Base-by-base conservation (phyloP, 2,329 filamentous ascomycete genomes). In the Hypoxylon sp. region DNA sequence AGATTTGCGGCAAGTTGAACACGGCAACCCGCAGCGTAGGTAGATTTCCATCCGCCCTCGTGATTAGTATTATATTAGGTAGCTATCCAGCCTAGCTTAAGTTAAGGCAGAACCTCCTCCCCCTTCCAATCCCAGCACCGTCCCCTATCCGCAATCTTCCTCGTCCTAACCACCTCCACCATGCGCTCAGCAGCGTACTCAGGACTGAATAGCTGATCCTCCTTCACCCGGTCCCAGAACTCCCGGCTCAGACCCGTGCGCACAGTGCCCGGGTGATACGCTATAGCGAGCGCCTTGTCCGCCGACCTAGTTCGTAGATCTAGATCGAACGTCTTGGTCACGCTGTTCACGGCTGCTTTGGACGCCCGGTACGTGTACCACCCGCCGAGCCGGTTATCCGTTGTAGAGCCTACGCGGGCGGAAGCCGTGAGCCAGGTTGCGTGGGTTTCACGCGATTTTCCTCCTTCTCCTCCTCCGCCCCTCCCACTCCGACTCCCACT, bases 351-450 rank as follows among this genome's bases (percentile, higher is more conserved):
- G 1, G 86, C 92, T 0, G 92, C 88, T 79, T 96, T 97, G 59
- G 88, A 91, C 6, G 91, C 88, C 13, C 93, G 89, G 79, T 96
- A 96, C 62, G 86, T 89, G 79, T 94, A 97, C 93, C 93, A 96
- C 0, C 93, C 93, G 2, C 93, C 93, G 0, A 90, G 83, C 1
- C 81, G 77, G 75, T 97, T 95, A 74, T 95, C 92, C 0, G 86
- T 82, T 22, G 91, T 91, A 33, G 88, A 91, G 8, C 93, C 93
- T 0, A 97, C 91, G 48, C 93, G 88, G 1, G 93, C 93, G 5
- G 91, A 91, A 89, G 94, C 92, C 75, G 88, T 88, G n/a, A 91
- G 86, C 84, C 91, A 92, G 1, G 90, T 86, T 0, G 92, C 89
- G 61, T 87, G 84, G 0, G 22, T n/a, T 22, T 20, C 31, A 8